These are phyloP conservation scores for Corylus heterophylla DNA, from an alignment of 306 rosid species.

Conservation along the genomic window DNA sequence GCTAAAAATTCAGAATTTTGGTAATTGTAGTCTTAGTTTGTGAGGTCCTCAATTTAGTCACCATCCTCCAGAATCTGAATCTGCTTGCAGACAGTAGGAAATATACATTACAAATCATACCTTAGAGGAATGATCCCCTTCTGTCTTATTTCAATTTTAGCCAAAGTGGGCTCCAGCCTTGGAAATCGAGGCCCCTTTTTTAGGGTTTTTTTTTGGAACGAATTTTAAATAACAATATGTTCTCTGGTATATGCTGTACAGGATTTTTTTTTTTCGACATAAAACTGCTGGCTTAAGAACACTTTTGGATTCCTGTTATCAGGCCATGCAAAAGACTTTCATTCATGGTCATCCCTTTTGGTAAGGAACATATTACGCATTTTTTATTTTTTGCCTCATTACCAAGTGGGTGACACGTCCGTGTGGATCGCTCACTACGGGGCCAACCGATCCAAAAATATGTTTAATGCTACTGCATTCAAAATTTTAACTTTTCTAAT, in stretches of 20 bases:
- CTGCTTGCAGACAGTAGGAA: neutral
- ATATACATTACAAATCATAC: neutral
- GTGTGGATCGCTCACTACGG: too few species aligned
- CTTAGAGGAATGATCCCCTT: neutral
- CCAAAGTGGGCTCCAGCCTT: neutral
- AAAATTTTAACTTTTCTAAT: too few species aligned
- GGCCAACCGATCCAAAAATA: too few species aligned
- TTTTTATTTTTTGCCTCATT: too few species aligned
- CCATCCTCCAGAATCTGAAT: constrained; percentile 1
- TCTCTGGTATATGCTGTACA: neutral
- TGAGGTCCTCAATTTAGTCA: neutral
- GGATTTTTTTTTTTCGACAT: neutral
- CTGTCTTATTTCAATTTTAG: neutral
- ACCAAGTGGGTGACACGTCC: too few species aligned
- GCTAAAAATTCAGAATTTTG: neutral
- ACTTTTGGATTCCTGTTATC: neutral
- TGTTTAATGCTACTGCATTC: too few species aligned
- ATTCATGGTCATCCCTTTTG: too few species aligned
- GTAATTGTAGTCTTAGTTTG: neutral
- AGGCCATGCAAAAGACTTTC: neutral
- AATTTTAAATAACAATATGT: neutral
- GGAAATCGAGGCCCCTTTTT: neutral
- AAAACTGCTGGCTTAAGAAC: neutral
- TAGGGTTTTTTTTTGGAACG: neutral
- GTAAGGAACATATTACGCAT: too few species aligned